These are phyloP conservation scores for Debaryomycetaceae sp. DNA, from an alignment of 1,139 yeast species.

Conservation along the genomic window DNA sequence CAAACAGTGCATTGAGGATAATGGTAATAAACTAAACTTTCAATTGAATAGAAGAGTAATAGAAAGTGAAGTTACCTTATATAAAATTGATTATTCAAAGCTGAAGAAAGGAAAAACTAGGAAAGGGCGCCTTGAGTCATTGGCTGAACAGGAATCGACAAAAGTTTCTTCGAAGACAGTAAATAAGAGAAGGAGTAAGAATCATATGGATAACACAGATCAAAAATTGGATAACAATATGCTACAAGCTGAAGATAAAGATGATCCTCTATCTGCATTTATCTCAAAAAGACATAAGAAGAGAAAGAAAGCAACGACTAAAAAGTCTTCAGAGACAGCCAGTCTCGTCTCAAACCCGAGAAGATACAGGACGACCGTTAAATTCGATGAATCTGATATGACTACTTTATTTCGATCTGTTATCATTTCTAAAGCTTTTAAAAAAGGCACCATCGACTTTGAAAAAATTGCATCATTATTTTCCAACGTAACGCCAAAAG, in stretches of 20 bases:
- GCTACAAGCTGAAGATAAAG: not conserved
- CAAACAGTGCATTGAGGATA: conserved; percentile 24
- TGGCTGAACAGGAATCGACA: conserved; percentile 7
- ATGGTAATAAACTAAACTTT: conserved; percentile 15
- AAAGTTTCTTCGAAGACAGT: not conserved
- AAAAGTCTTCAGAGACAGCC: conserved; percentile 5
- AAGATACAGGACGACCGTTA: conserved; percentile 20
- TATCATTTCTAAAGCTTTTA: conserved; percentile 57
- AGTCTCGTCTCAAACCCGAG: conserved; percentile 5
- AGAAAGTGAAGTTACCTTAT: conserved; percentile 30
- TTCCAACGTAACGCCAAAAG: conserved; percentile 30
- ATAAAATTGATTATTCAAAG: conserved; percentile 9
- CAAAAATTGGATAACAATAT: not conserved
- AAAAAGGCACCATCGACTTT: conserved; percentile 55
- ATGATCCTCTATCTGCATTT: conserved; percentile 16
- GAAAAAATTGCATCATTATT: conserved; percentile 48
- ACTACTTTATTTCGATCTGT: conserved; percentile 55
- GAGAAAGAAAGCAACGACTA: conserved; percentile 7
- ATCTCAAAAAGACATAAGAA: conserved; percentile 21
- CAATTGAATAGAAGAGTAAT: conserved; percentile 20
- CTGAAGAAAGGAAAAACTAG: conserved; percentile 8
- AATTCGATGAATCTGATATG: conserved; percentile 42
- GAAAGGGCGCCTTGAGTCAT: conserved; percentile 21
- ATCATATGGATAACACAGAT: conserved; percentile 11
- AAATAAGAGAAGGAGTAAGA: conserved; percentile 8